Conservation (phyloP, 495 filamentous ascomycete genomes). For the Collariella sp. region DNA sequence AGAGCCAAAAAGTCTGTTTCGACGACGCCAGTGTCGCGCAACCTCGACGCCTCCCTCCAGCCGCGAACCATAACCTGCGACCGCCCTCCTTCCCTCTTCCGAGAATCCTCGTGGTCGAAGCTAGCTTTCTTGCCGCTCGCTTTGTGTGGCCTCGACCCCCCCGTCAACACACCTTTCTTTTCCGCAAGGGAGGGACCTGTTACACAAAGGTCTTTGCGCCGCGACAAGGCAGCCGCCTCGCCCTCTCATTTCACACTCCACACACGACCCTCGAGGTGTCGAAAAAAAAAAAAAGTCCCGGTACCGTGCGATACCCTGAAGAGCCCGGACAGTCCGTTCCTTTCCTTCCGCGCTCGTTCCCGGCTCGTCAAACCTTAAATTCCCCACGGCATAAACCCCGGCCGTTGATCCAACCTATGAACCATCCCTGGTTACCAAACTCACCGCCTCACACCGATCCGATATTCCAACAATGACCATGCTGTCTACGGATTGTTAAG, state of each 20-base stretch:
- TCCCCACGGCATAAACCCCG: not conserved
- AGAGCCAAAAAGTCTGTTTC: slow-evolving; percentile 17
- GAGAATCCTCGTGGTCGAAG: not conserved
- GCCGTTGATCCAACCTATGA: not conserved
- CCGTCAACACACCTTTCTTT: not conserved
- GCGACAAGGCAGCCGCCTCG: slow-evolving; percentile 5
- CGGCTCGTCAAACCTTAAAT: not conserved
- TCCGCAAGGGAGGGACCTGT: not conserved
- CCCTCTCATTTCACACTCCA: slow-evolving; percentile 2
- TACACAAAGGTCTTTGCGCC: slow-evolving; percentile 8
- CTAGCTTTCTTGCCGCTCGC: not conserved
- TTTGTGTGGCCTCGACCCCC: not conserved
- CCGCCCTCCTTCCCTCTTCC: not conserved
- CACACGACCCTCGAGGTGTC: not conserved
- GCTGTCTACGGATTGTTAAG: slow-evolving; percentile 4
- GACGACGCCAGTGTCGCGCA: slow-evolving; percentile 11
- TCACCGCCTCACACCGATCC: not conserved
- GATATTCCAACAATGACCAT: slow-evolving; percentile 7
- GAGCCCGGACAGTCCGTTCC: not conserved
- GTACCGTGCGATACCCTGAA: not conserved
- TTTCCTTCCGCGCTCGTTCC: not conserved
- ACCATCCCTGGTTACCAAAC: not conserved
- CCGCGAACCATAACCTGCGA: slow-evolving; percentile 5
- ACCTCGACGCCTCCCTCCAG: slow-evolving; percentile 3
- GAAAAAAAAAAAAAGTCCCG: not conserved